Evolutionary conservation across 495 filamentous ascomycete genomes (phyloP).

Genomic region (Tuber aestivum): DNA sequence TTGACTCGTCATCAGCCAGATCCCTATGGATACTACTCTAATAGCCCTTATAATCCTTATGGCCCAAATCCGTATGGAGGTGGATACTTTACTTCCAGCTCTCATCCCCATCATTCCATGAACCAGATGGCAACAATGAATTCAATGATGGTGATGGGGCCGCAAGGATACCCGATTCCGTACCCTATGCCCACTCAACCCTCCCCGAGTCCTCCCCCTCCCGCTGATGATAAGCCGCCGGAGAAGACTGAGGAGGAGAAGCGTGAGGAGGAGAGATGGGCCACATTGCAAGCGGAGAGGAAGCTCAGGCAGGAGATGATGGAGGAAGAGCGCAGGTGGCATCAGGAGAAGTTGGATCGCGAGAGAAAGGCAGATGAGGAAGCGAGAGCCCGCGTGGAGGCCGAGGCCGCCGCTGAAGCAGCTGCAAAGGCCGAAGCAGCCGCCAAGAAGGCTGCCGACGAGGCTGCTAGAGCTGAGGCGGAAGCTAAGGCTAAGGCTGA

Average conservation of each 20-base stretch:
- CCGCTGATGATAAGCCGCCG: constrained; percentile 32
- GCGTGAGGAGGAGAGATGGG: constrained; percentile 34
- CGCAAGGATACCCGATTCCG: constrained; percentile 38
- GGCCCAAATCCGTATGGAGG: constrained; percentile 31
- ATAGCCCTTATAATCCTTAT: constrained; percentile 28
- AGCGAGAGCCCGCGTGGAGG: constrained; percentile 33
- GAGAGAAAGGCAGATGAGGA: constrained; percentile 44
- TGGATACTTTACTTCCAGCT: constrained; percentile 30
- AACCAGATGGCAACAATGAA: constrained; percentile 26
- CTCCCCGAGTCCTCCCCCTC: constrained; percentile 27
- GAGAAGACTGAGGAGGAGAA: constrained; percentile 40
- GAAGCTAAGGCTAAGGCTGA: constrained; percentile 45
- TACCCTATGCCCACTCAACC: constrained; percentile 17
- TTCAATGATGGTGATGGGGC: constrained; percentile 42
- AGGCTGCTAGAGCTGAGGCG: constrained; percentile 38
- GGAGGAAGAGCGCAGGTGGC: constrained; percentile 39
- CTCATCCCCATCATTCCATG: constrained; percentile 29
- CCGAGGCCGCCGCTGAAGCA: constrained; percentile 46
- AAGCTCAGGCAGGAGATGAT: constrained; percentile 40
- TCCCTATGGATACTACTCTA: constrained; percentile 34
- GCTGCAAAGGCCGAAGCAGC: constrained; percentile 43
- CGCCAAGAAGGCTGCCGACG: constrained; percentile 46
- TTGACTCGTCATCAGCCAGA: constrained; percentile 28
- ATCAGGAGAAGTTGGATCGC: constrained; percentile 37
- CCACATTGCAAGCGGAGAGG: constrained; percentile 35